A percentile compares a stretch with the other conserved stretches of the same genome.
Conservation (phyloP, 192 early-diverging fungal genomes). For the Coemansia reversa region DNA sequence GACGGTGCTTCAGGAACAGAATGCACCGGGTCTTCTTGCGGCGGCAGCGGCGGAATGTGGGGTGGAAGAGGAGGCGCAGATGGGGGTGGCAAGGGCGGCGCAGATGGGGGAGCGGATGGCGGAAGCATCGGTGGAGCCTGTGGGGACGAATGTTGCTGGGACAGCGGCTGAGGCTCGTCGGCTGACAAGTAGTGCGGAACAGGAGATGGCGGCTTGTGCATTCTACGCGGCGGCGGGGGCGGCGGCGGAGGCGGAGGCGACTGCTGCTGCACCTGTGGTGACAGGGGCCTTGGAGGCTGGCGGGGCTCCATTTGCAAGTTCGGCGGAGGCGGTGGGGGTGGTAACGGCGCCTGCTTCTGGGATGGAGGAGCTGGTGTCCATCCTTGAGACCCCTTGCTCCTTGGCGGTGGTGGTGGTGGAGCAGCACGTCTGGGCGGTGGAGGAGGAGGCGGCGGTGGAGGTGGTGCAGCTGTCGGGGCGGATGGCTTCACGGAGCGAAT, state of each 20-base stretch:
- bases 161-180: constrained; percentile 5
- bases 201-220: constrained; percentile 18
- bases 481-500: constrained; percentile 39
- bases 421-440: constrained; percentile 23
- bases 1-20: constrained; percentile 22
- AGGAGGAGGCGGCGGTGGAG: constrained; percentile 18
- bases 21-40: constrained; percentile 10
- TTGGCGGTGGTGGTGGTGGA: constrained; percentile 30
- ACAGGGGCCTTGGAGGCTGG: constrained; percentile 8
- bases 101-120: background rate
- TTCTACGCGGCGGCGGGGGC: constrained; percentile 24
- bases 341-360: constrained; percentile 9
- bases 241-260: constrained; percentile 25
- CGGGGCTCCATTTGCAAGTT: background rate
- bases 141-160: constrained; percentile 12
- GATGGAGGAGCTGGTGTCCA: constrained; percentile 2
- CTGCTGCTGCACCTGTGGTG: constrained; percentile 14
- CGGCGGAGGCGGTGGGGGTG: constrained; percentile 23
- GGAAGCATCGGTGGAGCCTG: constrained; percentile 26
- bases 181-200: constrained; percentile 1
- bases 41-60: constrained; percentile 3
- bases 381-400: constrained; percentile 16
- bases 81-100: constrained; percentile 19
- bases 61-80: constrained; percentile 23
- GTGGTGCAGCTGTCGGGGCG: constrained; percentile 13